Percentiles rank a stretch among this genome's conserved stretches.
Evolutionary conservation across 2,329 filamentous ascomycete genomes (phyloP).

Genomic region (Colletotrichum sp.): DNA sequence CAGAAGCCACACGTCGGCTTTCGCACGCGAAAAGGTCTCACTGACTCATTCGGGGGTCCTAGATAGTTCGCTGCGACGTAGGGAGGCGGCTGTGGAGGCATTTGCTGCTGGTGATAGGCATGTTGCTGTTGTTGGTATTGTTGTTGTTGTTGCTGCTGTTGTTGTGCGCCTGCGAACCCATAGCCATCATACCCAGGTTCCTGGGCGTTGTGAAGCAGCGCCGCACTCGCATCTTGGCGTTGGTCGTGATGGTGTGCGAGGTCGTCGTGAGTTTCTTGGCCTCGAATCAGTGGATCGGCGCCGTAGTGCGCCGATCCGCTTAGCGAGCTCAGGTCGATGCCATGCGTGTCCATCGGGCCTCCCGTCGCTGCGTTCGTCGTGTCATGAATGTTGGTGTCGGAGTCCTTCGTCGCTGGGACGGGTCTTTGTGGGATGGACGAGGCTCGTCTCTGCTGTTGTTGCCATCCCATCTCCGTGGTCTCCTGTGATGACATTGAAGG

Average conservation of each 20-base stretch:
- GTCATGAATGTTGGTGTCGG: not conserved
- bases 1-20: conserved; percentile 28
- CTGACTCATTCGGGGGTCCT: not conserved
- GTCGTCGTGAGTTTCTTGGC: not conserved
- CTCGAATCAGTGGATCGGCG: not conserved
- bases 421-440: not conserved
- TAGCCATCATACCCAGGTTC: not conserved
- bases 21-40: not conserved
- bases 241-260: not conserved
- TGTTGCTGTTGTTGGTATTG: not conserved
- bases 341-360: conserved; percentile 12
- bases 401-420: not conserved
- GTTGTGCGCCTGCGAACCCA: not conserved
- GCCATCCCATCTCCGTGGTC: not conserved
- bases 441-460: not conserved
- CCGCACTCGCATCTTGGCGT: conserved; percentile 1
- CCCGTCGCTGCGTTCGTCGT: not conserved
- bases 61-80: not conserved
- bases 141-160: not conserved
- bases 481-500: not conserved
- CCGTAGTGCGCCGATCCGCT: conserved; percentile 11
- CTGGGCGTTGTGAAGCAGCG: conserved; percentile 7
- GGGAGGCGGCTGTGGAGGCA: not conserved
- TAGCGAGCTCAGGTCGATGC: conserved; percentile 16
- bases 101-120: not conserved